Base-by-base conservation (phyloP, 2,329 filamentous ascomycete genomes). In the Neofusicoccum ribis region DNA sequence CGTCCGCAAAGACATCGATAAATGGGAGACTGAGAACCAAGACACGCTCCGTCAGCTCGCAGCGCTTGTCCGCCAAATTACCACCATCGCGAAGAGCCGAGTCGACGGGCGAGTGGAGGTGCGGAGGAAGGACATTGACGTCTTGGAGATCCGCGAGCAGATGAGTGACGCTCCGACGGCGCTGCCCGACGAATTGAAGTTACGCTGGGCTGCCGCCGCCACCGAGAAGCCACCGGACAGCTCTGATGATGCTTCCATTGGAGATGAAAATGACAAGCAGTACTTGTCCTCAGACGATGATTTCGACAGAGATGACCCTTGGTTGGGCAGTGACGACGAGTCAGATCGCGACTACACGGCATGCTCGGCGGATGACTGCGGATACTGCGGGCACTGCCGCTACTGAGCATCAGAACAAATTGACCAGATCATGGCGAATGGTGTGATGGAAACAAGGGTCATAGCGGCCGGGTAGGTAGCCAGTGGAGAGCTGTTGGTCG, bases 11-110 rank as follows among this genome's bases (percentile, higher is more conserved):
- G 70, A 77, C 5, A 63, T 84, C 0, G 51, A 71, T 11, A 52
- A 69, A 2, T 86, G 82, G 83, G 81, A 84, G 66, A 63, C 64
- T 6, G 69, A 76, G 1, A 78, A 84, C 14, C 56, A 74, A 15
- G 61, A 67, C 5, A 68, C 65, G 1, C 71, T 80, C 6, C 44
- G 64, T 0, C 68, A 69, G 17, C 69, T 81, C 5, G 66, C 67
- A 3, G 60, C 36, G 8, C 67, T 80, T 1, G 66, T 81, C 4
- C 39, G 70, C 5, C 72, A 73, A 51, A 72, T 81, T 43, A 63
- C 76, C 2, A 61, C 69, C 0, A 51, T 76, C 14, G 74, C 73
- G 50, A 72, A 63, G 37, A 50, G 64, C 8, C 59, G 72, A 17
- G 58, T 65, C 2, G 65, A 60, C 6, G 65, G 60, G 1, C 67